Conservation (phyloP, 2,329 filamentous ascomycete species). For the Endoconidiophora laricicola region DNA sequence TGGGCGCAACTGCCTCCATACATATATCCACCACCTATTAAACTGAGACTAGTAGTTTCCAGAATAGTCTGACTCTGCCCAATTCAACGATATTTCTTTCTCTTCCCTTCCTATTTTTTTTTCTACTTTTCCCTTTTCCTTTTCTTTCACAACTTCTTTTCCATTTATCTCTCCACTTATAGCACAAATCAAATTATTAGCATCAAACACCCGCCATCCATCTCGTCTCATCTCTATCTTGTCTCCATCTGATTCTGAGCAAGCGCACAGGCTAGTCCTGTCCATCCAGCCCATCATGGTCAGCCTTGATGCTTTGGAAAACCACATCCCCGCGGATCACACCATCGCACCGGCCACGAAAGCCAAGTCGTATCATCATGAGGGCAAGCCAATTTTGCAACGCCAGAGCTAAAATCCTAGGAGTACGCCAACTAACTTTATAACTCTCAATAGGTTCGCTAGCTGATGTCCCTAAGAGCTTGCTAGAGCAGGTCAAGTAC, state of each 20-base stretch:
- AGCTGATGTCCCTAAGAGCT: slow-evolving; percentile 75
- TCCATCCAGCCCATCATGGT: not conserved
- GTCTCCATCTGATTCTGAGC: not conserved
- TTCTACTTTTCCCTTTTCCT: not conserved
- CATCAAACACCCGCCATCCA: not conserved
- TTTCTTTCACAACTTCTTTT: not conserved
- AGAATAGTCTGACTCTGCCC: too few species aligned
- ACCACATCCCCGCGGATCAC: slow-evolving; percentile 9
- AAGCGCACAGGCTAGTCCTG: not conserved
- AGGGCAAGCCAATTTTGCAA: slow-evolving; percentile 8
- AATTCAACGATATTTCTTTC: not conserved
- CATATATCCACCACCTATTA: too few species aligned
- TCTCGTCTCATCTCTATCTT: not conserved
- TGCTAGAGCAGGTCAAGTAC: slow-evolving; percentile 61
- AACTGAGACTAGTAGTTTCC: too few species aligned
- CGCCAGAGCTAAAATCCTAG: not conserved
- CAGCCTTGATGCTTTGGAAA: slow-evolving; percentile 1
- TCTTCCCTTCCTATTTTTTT: not conserved
- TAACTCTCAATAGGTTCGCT: slow-evolving; percentile 51
- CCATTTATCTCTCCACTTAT: not conserved
- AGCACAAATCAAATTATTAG: not conserved
- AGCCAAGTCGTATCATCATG: slow-evolving; percentile 12
- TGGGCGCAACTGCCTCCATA: too few species aligned
- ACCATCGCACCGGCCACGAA: slow-evolving; percentile 11
- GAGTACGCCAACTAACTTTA: not conserved